Conservation (phyloP, 2,329 filamentous ascomycete species). For the Chaetomiaceae sp. region DNA sequence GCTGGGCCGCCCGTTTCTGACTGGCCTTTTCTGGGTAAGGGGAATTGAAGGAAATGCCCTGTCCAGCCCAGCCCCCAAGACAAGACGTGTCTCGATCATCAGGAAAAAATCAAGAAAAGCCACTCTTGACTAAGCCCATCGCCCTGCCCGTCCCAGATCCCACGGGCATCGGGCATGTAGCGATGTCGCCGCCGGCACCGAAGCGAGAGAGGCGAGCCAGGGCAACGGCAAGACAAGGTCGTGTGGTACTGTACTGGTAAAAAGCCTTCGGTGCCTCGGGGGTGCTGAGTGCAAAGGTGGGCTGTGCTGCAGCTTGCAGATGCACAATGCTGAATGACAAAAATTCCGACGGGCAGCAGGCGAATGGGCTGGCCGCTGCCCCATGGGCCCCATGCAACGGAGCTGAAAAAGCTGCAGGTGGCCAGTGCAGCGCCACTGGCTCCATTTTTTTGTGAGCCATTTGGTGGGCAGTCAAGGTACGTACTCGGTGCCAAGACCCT, state of each 20-base stretch:
- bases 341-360: conserved; percentile 28
- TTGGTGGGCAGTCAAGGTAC: conserved; percentile 4
- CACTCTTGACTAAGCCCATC: neutral
- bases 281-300: conserved; percentile 14
- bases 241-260: neutral
- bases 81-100: no score
- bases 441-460: neutral
- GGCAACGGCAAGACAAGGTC: conserved; percentile 14
- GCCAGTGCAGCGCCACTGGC: conserved; percentile 29
- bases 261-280: no score
- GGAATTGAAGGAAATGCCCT: no score
- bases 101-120: neutral
- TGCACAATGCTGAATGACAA: conserved; percentile 29
- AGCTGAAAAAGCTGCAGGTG: conserved; percentile 35
- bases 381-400: conserved; percentile 25
- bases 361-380: conserved; percentile 26
- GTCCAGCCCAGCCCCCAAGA: no score
- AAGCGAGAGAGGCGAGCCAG: conserved; percentile 1
- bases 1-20: neutral
- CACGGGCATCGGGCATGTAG: no score
- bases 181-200: conserved; percentile 17
- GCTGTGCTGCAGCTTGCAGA: conserved; percentile 35
- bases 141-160: no score
- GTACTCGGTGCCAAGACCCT: conserved; percentile 17
- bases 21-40: no score